Evolutionary conservation across 73 alveolate genomes (phyloP), one percentile per base, ranked within the genome.

Genomic region (Stentor coeruleus): DNA sequence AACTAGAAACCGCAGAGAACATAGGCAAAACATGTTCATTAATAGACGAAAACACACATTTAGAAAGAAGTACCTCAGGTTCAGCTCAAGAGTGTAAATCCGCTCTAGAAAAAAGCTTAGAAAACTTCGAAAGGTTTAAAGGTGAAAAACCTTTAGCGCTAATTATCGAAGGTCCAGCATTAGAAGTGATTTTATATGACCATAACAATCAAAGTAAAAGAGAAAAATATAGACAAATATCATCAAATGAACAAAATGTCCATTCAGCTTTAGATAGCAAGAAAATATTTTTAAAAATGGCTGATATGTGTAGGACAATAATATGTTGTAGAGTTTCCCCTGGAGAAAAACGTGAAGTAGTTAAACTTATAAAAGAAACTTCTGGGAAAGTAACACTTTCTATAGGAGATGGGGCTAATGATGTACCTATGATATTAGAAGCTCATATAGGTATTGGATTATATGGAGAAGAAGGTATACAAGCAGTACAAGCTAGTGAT

Each of bases 381-480:
- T 74, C 59, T 2, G 85, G 85, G 35, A 15, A 85, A n/a, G 82
- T 89, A 3, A 95, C 99, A n/a, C 81, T 97, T 38, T 98, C 99
- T 1, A 96, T 97, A 35, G 99, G 99, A 3, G 99, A 97, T 86
- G 99, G 99, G 28, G 99, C 99, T 14, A 97, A 97, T 84, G 99
- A 97, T 89, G 99, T 96, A 0, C 92, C 92, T 86, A 97, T 97
- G 99, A 96, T 97, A 2, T 76, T 59, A 72, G 86, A 81, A 81
- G 87, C 87, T 87, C 86, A 97, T 92, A 83, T 96, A 15, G 99
- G 99, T 2, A 93, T 96, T 15, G 99, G 99, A 3, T 89, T 97
- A 35, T 95, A 89, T 75, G 99, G 99, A 3, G 94, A 93, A 86
- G 99, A 97, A 77, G 99, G 99, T 49, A 93, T 30, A 81, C 95